These are phyloP conservation scores for Barbarea vulgaris DNA, from an alignment of 345 rosid species.

Conservation along the genomic window DNA sequence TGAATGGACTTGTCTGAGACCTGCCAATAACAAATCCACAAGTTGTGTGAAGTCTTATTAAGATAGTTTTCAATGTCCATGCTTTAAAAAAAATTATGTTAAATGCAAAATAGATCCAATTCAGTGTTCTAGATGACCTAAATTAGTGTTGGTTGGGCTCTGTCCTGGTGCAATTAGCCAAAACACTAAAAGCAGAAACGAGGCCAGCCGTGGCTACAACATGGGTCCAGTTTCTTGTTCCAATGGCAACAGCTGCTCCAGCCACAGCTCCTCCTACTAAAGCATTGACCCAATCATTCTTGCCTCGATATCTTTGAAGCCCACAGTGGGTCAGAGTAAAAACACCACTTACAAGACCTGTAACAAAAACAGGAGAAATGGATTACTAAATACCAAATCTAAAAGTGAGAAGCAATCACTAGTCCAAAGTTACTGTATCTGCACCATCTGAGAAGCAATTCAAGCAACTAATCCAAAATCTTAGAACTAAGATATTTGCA, in stretches of 20 bases:
- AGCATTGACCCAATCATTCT: constrained; percentile 76
- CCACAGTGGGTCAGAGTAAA: constrained; percentile 65
- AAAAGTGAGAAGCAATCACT: background rate
- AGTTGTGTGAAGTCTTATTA: background rate
- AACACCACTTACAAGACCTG: constrained; percentile 83
- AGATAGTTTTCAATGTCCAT: background rate
- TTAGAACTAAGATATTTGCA: background rate
- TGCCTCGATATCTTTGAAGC: constrained; percentile 62
- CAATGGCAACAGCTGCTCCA: constrained; percentile 72
- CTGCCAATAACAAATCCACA: constrained; percentile 11
- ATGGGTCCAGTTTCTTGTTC: constrained; percentile 62
- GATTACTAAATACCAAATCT: background rate
- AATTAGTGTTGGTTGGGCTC: constrained; percentile 40
- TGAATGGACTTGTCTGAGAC: background rate
- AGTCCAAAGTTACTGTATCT: background rate
- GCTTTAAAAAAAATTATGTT: background rate
- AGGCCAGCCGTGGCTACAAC: constrained; percentile 62
- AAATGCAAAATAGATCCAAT: background rate
- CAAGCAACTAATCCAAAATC: background rate
- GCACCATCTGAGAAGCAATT: background rate
- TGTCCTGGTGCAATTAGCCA: constrained; percentile 65
- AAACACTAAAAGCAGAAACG: constrained; percentile 64
- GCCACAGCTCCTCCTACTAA: constrained; percentile 77
- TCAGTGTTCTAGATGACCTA: background rate
- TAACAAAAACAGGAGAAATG: background rate